phyloP scores from a whole-genome alignment of 2,329 filamentous ascomycete species.

The Fusarium tricinctum region DNA sequence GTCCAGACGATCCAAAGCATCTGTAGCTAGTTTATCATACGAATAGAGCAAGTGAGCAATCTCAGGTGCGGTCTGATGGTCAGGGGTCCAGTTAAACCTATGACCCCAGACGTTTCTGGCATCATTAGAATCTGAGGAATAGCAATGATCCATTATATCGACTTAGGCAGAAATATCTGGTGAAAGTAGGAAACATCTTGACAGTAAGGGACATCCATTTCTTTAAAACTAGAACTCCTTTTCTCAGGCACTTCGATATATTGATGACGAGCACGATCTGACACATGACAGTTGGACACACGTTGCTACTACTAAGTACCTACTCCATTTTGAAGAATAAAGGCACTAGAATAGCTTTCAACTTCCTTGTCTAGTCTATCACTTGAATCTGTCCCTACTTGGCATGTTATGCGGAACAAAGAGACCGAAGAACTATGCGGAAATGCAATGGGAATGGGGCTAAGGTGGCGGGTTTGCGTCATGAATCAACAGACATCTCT shows the following conservation, averaged over 20 bases:
- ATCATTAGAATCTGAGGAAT: slow-evolving; percentile 13
- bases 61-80: slow-evolving; percentile 73
- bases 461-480: not conserved
- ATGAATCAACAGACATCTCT: not conserved
- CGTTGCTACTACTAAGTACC: slow-evolving; percentile 4
- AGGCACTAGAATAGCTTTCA: slow-evolving; percentile 24
- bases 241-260: not conserved
- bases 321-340: not conserved
- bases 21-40: slow-evolving; percentile 77
- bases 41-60: slow-evolving; percentile 71
- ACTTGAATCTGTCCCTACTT: not conserved
- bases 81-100: slow-evolving; percentile 76
- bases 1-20: slow-evolving; percentile 75
- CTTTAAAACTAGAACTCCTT: slow-evolving; percentile 6
- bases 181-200: not conserved
- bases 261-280: slow-evolving; percentile 30
- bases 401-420: slow-evolving; percentile 12
- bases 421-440: slow-evolving; percentile 13
- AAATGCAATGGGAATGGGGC: not conserved
- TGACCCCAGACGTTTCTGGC: slow-evolving; percentile 54
- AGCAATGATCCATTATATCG: slow-evolving; percentile 28
- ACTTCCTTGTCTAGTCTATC: slow-evolving; percentile 14
- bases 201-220: not conserved
- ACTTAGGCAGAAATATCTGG: not conserved
- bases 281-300: slow-evolving; percentile 25